Base-by-base conservation (phyloP, 2,329 filamentous ascomycete genomes). In the Beauveria bassiana region DNA sequence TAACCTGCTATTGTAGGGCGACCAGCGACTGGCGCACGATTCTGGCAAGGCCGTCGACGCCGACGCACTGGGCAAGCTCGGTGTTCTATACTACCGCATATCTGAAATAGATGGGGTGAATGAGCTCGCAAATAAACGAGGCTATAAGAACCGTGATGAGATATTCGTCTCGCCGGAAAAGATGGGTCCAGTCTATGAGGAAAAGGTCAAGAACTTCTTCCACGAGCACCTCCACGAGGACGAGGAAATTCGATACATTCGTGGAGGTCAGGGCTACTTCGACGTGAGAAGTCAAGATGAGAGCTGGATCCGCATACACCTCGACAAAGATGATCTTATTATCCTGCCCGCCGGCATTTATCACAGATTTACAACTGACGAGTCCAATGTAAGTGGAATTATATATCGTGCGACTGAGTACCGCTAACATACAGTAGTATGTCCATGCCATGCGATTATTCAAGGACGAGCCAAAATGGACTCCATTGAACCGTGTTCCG, bases 391-490 rank as follows among this genome's bases (percentile, higher is more conserved):
- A 74, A 77, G 91, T 84, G 47, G 65, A 50, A 2, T 6, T 63
- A 42, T n/a, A 22, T 14, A 1, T 14, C 2, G 42, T 3, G n/a
- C 7, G 7, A n/a, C n/a, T 42, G 10, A 10, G 38, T 51, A 43
- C 38, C 20, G n/a, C 54, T 65, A 59, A 61, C 53, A 31, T 26
- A 51, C 38, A 28, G 59, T 67, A 97, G 93, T 97, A 93, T 71
- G 91, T 96, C 67, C 90, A 96, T 72, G 95, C 95, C 16, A 93
- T 98, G 91, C 85, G 95, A 62, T 81, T 99, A 57, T 99, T 98
- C 84, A 93, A 98, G 78, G 95, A 98, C 66, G 93, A 98, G 76
- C 95, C 95, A 40, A 97, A 98, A 77, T 99, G 95, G 95, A 98
- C 92, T 42, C 90, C 95, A 16, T 76, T 99, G 67, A 96, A 96